Evolutionary conservation across 371 early-diverging fungal genomes (phyloP).

Genomic region (Mucor racemosus): DNA sequence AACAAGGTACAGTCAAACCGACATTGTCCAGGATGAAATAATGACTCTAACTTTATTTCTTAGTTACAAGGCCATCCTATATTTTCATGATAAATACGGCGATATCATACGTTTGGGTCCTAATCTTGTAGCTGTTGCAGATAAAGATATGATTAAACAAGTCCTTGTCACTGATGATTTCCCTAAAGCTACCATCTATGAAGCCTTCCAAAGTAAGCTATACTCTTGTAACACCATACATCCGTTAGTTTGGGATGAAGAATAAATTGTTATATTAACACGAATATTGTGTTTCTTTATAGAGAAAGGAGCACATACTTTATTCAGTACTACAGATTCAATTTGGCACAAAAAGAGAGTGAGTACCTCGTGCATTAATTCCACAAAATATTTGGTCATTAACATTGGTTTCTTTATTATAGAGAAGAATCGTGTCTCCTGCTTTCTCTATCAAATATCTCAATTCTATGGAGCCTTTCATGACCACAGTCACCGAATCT

Average conservation of each 20-base stretch:
- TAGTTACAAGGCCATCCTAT: slow-evolving; percentile 21
- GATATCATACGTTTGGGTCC: slow-evolving; percentile 29
- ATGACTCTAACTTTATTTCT: background rate
- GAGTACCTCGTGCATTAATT: background rate
- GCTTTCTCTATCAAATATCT: slow-evolving; percentile 53
- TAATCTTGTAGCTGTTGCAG: slow-evolving; percentile 6
- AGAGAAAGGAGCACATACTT: slow-evolving; percentile 18
- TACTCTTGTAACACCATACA: background rate
- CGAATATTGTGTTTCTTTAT: background rate
- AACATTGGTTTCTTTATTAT: background rate
- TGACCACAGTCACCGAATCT: slow-evolving; percentile 24
- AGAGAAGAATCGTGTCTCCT: slow-evolving; percentile 51
- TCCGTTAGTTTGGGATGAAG: background rate
- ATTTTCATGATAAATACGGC: slow-evolving; percentile 25
- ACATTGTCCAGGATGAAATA: background rate
- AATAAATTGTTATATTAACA: background rate
- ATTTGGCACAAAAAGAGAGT: slow-evolving; percentile 42
- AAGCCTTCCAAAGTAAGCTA: slow-evolving; percentile 23
- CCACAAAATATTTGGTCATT: background rate
- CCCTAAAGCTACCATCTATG: slow-evolving; percentile 22
- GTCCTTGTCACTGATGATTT: slow-evolving; percentile 25
- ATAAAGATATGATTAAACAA: slow-evolving; percentile 28
- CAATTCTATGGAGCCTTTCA: slow-evolving; percentile 42
- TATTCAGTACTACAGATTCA: slow-evolving; percentile 36
- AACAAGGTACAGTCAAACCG: slow-evolving; percentile 20